Conservation (phyloP, 2,329 filamentous ascomycete species). For the Aspergillus felis region DNA sequence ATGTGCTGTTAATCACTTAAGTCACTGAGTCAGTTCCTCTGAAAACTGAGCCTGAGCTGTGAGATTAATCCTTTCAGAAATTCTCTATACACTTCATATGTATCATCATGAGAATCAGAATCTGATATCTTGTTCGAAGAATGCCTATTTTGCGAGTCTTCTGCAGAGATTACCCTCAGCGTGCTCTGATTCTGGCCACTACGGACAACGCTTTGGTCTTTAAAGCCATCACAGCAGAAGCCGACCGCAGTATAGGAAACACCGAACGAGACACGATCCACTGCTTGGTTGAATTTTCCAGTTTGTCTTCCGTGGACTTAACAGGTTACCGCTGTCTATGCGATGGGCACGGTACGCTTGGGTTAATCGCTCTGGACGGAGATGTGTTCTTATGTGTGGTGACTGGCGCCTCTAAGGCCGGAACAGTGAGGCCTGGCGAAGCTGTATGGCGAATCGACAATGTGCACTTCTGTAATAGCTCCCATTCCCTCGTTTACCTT, state of each 20-base stretch:
- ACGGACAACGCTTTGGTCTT: slow-evolving; percentile 78
- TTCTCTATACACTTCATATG: neutral
- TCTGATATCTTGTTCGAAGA: neutral
- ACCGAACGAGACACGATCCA: slow-evolving; percentile 42
- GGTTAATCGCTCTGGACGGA: slow-evolving; percentile 74
- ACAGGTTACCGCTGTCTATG: slow-evolving; percentile 74
- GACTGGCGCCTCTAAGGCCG: slow-evolving; percentile 72
- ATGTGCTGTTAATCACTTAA: neutral
- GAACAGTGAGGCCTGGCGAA: slow-evolving; percentile 79
- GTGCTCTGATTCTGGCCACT: slow-evolving; percentile 82
- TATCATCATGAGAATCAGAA: neutral
- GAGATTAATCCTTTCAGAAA: neutral
- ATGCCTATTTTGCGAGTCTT: slow-evolving; percentile 69
- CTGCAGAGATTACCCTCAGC: slow-evolving; percentile 80
- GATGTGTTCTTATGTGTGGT: slow-evolving; percentile 92
- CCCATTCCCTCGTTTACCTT: neutral
- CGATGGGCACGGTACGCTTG: slow-evolving; percentile 79
- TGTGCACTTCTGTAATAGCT: slow-evolving; percentile 69
- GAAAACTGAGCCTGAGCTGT: neutral
- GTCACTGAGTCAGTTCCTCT: neutral
- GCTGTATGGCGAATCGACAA: slow-evolving; percentile 80
- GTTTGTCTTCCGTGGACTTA: slow-evolving; percentile 61
- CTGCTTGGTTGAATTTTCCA: slow-evolving; percentile 87
- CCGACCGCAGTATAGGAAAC: slow-evolving; percentile 43
- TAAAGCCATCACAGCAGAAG: slow-evolving; percentile 67